phyloP scores from a whole-genome alignment of 2,329 filamentous ascomycete genomes.

The Claviceps africana region DNA sequence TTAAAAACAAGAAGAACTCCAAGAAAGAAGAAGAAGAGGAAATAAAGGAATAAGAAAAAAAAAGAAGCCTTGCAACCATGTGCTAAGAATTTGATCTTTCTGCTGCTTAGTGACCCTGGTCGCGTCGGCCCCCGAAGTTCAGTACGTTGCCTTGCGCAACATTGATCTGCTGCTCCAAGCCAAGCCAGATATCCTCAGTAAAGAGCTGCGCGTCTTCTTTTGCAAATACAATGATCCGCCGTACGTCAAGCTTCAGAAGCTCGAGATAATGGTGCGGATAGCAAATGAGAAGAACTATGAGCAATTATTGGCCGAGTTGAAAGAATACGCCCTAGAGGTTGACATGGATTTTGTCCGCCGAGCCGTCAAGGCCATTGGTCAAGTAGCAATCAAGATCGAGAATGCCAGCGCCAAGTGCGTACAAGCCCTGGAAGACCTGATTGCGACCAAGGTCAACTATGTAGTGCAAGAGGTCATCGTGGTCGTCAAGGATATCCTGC shows the following conservation, averaged over 20 bases:
- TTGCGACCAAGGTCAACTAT: slow-evolving; percentile 96
- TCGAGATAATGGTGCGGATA: slow-evolving; percentile 99
- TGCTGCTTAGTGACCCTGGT: slow-evolving; percentile 68
- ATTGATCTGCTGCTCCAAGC: slow-evolving; percentile 93
- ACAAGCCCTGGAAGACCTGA: slow-evolving; percentile 81
- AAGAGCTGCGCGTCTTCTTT: slow-evolving; percentile 96
- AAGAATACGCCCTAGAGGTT: slow-evolving; percentile 94
- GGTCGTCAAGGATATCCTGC: slow-evolving; percentile 97
- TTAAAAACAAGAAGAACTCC: not conserved
- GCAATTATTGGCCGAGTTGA: slow-evolving; percentile 82
- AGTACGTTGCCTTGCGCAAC: slow-evolving; percentile 91
- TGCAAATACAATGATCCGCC: slow-evolving; percentile 99
- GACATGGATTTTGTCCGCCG: slow-evolving; percentile 98
- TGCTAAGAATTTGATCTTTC: not conserved
- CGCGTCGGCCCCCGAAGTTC: slow-evolving; percentile 88
- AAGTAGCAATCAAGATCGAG: slow-evolving; percentile 98
- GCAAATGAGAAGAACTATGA: slow-evolving; percentile 95
- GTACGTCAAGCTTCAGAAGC: slow-evolving; percentile 93
- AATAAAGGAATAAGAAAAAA: not conserved
- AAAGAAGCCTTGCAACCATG: not conserved
- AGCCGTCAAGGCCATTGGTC: slow-evolving; percentile 89
- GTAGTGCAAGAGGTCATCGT: slow-evolving; percentile 96
- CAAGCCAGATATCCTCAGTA: slow-evolving; percentile 90
- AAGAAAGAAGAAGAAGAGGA: not conserved
- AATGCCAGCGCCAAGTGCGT: slow-evolving; percentile 90